A percentile compares a stretch with the other conserved stretches of the same genome.
Conservation (phyloP, 345 rosid species). For the Dimocarpus longan region DNA sequence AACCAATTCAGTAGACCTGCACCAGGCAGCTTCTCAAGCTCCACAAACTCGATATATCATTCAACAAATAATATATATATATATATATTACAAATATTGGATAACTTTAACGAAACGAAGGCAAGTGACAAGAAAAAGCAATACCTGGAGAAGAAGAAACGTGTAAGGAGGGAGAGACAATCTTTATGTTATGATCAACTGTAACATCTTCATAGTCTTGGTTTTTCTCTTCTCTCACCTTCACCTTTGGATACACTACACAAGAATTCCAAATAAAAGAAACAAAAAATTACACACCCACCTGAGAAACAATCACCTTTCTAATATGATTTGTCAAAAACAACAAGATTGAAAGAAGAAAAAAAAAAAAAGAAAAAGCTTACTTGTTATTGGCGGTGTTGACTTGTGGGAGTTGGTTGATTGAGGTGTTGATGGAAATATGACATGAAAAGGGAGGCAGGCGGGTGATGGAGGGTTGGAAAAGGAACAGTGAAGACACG, state of each 20-base stretch:
- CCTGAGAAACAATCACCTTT: slow-evolving; percentile 14
- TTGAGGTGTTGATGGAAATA: slow-evolving; percentile 11
- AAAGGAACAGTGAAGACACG: neutral
- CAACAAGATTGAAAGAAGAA: too few relatives aligned
- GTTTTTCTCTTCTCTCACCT: slow-evolving; percentile 37
- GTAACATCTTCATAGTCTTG: slow-evolving; percentile 27
- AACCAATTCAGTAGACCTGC: neutral
- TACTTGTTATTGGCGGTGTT: slow-evolving; percentile 26
- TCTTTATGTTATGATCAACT: slow-evolving; percentile 34
- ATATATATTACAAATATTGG: neutral
- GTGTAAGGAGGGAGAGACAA: slow-evolving; percentile 49
- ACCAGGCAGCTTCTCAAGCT: neutral
- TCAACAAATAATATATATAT: neutral
- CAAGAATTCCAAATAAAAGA: neutral
- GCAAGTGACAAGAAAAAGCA: neutral
- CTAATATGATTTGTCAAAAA: too few relatives aligned
- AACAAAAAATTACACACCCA: slow-evolving; percentile 1
- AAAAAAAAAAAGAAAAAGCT: slow-evolving; percentile 2
- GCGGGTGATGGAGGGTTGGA: slow-evolving; percentile 8
- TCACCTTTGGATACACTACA: slow-evolving; percentile 71
- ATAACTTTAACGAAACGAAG: neutral
- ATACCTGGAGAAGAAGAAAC: slow-evolving; percentile 51
- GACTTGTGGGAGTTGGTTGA: slow-evolving; percentile 18
- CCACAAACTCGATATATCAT: neutral
- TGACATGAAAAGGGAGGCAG: neutral